phyloP scores from a whole-genome alignment of 345 rosid genomes.

The Camelina sativa region DNA sequence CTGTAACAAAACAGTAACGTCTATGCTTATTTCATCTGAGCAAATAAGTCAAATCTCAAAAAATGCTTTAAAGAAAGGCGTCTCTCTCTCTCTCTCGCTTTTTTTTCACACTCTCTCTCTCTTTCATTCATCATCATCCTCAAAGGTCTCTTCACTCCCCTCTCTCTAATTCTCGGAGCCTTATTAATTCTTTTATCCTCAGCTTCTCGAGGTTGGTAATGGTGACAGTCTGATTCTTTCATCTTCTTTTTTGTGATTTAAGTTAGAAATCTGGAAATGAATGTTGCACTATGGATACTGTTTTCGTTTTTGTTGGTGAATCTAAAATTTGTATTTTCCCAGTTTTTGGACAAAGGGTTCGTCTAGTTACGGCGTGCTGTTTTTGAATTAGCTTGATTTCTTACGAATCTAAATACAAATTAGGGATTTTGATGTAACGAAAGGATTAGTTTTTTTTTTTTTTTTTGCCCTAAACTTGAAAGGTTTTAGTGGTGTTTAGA shows the following conservation, averaged over 20 bases:
- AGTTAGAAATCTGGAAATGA: conserved; percentile 17
- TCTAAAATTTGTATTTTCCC: not conserved
- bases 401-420: not conserved
- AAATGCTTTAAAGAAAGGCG: conserved; percentile 7
- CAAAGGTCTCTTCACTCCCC: not conserved
- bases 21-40: conserved; percentile 11
- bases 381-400: not conserved
- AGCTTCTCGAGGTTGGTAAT: conserved; percentile 29
- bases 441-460: too few species aligned
- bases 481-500: conserved; percentile 27
- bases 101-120: conserved; percentile 14
- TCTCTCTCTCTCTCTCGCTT: conserved; percentile 4
- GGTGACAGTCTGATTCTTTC: conserved; percentile 1
- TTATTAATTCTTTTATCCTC: not conserved
- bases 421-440: conserved; percentile 23
- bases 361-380: not conserved
- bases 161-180: not conserved
- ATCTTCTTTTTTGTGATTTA: not conserved
- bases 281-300: not conserved
- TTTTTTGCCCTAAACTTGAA: not conserved
- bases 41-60: conserved; percentile 27
- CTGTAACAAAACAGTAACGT: conserved; percentile 6
- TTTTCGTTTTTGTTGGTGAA: not conserved
- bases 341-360: conserved; percentile 7
- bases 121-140: not conserved